Percentiles rank a stretch among this genome's conserved stretches.
Conservation (phyloP, 106 monocot species). For the Dioscorea alata region DNA sequence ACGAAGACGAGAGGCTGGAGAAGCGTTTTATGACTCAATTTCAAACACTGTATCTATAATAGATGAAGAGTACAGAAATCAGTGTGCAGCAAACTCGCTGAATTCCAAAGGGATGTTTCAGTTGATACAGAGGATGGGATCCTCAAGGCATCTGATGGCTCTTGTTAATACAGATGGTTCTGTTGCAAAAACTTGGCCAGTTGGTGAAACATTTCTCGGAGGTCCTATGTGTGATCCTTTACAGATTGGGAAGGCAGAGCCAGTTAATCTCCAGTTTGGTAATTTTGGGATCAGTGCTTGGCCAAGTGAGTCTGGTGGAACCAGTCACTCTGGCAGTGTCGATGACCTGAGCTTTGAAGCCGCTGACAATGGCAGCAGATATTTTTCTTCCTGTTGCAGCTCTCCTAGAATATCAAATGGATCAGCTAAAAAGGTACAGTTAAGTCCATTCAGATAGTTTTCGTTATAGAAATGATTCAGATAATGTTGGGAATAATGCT, state of each 20-base stretch:
- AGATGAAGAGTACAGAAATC: conserved; percentile 77
- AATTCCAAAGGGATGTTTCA: conserved; percentile 92
- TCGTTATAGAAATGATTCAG: too few relatives aligned
- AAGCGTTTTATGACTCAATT: conserved; percentile 51
- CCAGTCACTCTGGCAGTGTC: conserved; percentile 63
- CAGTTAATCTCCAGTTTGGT: conserved; percentile 84
- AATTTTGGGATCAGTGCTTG: conserved; percentile 84
- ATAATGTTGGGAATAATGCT: too few relatives aligned
- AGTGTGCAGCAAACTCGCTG: conserved; percentile 61
- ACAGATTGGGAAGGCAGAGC: conserved; percentile 52
- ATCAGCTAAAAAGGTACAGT: conserved; percentile 67
- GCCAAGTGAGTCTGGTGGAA: conserved; percentile 74
- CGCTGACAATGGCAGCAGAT: conserved; percentile 56
- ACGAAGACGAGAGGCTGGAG: conserved; percentile 54
- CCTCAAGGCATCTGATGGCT: conserved; percentile 78
- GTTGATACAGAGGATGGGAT: conserved; percentile 76
- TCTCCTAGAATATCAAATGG: conserved; percentile 71
- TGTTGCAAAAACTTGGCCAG: conserved; percentile 72
- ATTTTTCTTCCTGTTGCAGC: conserved; percentile 76
- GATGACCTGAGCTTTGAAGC: conserved; percentile 19
- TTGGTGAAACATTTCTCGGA: conserved; percentile 36
- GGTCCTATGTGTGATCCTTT: conserved; percentile 60
- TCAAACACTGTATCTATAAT: conserved; percentile 72
- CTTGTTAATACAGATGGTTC: conserved; percentile 83
- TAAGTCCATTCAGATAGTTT: too few relatives aligned